Conservation (phyloP, 2,329 filamentous ascomycete genomes). For the Setomelanomma holmii region DNA sequence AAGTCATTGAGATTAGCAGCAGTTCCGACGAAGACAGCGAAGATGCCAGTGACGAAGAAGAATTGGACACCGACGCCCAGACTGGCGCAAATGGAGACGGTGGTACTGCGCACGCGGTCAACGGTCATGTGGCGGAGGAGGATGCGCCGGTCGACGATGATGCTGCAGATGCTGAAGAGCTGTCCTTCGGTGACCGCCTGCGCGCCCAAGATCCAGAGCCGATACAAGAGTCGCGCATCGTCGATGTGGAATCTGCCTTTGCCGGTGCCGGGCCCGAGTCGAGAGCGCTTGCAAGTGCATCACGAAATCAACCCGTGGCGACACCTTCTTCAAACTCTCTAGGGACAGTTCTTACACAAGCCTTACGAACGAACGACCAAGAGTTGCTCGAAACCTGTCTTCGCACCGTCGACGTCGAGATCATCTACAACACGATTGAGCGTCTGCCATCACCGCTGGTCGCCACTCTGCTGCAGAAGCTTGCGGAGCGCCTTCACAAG, state of each 20-base stretch:
- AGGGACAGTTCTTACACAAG: conserved; percentile 90
- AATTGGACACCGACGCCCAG: conserved; percentile 19
- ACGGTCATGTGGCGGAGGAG: conserved; percentile 38
- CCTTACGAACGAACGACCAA: conserved; percentile 88
- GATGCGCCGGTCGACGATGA: conserved; percentile 46
- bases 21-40: conserved; percentile 52
- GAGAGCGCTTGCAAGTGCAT: conserved; percentile 53
- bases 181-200: conserved; percentile 87
- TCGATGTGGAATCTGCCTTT: conserved; percentile 74
- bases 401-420: conserved; percentile 76
- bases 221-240: conserved; percentile 53
- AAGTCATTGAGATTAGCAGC: conserved; percentile 58
- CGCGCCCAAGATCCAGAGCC: conserved; percentile 63
- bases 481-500: conserved; percentile 85
- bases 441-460: conserved; percentile 86
- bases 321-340: conserved; percentile 72
- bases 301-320: conserved; percentile 57
- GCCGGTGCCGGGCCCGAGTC: conserved; percentile 53
- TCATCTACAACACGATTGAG: conserved; percentile 87
- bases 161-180: conserved; percentile 58
- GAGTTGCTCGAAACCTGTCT: conserved; percentile 92
- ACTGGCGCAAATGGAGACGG: conserved; percentile 39
- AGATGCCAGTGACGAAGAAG: conserved; percentile 40
- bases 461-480: conserved; percentile 76
- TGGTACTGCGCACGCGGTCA: conserved; percentile 26